Conservation (phyloP, 768 basidiomycete species). For the Lactifluus echinatus region DNA sequence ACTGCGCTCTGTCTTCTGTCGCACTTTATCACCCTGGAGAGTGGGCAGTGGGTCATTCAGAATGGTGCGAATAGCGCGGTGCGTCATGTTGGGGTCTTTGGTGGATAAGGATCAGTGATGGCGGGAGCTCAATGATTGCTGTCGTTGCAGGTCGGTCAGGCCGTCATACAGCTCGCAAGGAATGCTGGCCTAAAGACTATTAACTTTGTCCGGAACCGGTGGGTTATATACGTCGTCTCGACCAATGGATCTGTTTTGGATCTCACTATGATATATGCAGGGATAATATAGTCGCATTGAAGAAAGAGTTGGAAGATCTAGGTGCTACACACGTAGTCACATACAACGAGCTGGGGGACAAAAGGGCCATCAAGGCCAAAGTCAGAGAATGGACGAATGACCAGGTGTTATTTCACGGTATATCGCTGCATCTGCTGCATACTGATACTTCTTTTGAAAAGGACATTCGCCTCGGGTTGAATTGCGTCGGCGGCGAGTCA, state of each 20-base stretch:
- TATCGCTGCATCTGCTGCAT: neutral
- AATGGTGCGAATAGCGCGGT: conserved; percentile 84
- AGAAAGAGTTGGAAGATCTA: conserved; percentile 42
- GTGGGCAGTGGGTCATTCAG: conserved; percentile 77
- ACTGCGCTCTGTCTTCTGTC: conserved; percentile 79
- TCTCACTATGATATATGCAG: conserved; percentile 28
- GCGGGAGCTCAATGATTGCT: neutral
- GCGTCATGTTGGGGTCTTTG: conserved; percentile 23
- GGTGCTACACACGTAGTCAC: conserved; percentile 75
- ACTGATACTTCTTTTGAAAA: conserved; percentile 17
- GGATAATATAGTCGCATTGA: conserved; percentile 43
- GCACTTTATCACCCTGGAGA: conserved; percentile 52
- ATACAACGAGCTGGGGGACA: conserved; percentile 64
- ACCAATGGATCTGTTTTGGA: neutral
- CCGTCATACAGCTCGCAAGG: conserved; percentile 80
- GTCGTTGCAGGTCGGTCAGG: conserved; percentile 59
- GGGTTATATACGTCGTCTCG: conserved; percentile 14
- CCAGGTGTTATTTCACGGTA: conserved; percentile 35
- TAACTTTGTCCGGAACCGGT: conserved; percentile 75
- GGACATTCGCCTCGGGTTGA: conserved; percentile 41
- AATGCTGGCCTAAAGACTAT: conserved; percentile 63
- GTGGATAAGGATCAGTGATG: no score
- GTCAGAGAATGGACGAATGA: conserved; percentile 58
- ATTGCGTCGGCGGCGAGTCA: conserved; percentile 57
- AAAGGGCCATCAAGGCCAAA: conserved; percentile 35